phyloP scores from a whole-genome alignment of 768 basidiomycete species.

The Naganishia friedmannii region DNA sequence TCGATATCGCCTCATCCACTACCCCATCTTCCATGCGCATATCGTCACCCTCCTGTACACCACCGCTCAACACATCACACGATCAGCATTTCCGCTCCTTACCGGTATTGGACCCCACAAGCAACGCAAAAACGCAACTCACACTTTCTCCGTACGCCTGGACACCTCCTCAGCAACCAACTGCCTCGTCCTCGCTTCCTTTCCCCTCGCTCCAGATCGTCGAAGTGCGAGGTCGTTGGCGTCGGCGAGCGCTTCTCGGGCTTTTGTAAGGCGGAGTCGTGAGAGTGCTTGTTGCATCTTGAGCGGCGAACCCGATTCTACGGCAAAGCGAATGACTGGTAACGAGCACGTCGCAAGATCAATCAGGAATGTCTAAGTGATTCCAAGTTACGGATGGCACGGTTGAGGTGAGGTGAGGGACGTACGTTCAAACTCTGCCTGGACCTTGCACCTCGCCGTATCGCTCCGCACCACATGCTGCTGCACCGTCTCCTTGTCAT shows the following conservation, averaged over 20 bases:
- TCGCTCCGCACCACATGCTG: slow-evolving; percentile 58
- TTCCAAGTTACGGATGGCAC: not conserved
- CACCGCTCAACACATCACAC: not conserved
- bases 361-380: not conserved
- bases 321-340: not conserved
- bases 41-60: not conserved
- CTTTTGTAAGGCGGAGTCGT: not conserved
- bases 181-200: slow-evolving; percentile 58
- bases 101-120: not conserved
- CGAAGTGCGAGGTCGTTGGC: slow-evolving; percentile 57
- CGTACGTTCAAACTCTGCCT: slow-evolving; percentile 43
- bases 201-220: slow-evolving; percentile 61
- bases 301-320: not conserved
- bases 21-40: slow-evolving; percentile 4
- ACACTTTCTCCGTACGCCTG: not conserved
- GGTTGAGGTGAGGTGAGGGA: not conserved
- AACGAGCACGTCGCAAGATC: not conserved
- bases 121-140: not conserved
- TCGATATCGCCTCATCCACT: slow-evolving; percentile 35
- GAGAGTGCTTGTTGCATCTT: not conserved
- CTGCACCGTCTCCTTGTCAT: slow-evolving; percentile 47
- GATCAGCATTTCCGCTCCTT: not conserved
- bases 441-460: slow-evolving; percentile 49
- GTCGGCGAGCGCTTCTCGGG: slow-evolving; percentile 48
- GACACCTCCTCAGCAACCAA: slow-evolving; percentile 22